Evolutionary conservation across 2,329 filamentous ascomycete species (phyloP).

Genomic region (Pseudogymnoascus sp.): DNA sequence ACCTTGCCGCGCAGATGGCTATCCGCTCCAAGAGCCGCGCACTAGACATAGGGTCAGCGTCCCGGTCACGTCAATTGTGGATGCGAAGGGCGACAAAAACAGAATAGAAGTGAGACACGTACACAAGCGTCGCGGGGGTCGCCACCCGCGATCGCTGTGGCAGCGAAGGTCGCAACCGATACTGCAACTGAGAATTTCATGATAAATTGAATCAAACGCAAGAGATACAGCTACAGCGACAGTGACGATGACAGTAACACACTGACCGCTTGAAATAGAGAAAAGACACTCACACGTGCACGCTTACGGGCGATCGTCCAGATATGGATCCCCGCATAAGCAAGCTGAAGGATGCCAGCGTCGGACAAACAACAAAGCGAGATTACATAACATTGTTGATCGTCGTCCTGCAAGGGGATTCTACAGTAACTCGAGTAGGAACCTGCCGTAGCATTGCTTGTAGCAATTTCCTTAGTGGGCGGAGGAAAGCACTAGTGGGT

Average conservation of each 20-base stretch:
- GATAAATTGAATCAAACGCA: background rate
- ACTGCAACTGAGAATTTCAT: slow-evolving; percentile 2
- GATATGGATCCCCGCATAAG: background rate
- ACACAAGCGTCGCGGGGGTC: slow-evolving; percentile 4
- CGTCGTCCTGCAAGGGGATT: background rate
- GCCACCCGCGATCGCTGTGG: background rate
- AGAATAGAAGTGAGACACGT: background rate
- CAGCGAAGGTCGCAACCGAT: slow-evolving; percentile 7
- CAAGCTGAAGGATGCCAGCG: background rate
- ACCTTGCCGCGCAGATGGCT: slow-evolving; percentile 25
- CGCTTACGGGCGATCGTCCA: background rate
- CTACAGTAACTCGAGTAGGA: too few relatives aligned
- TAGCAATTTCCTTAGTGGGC: too few relatives aligned
- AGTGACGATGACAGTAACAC: background rate
- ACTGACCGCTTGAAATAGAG: background rate
- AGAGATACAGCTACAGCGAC: background rate
- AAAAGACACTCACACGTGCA: background rate
- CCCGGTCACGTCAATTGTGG: background rate
- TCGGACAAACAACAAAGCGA: background rate
- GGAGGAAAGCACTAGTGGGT: background rate
- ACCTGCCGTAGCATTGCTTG: too few relatives aligned
- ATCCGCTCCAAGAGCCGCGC: slow-evolving; percentile 20
- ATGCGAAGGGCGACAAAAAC: background rate
- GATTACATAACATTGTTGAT: background rate
- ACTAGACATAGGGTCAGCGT: slow-evolving; percentile 20